These are phyloP conservation scores for Phytophthora multivora DNA, from an alignment of 352 stramenopile species.

Conservation along the genomic window DNA sequence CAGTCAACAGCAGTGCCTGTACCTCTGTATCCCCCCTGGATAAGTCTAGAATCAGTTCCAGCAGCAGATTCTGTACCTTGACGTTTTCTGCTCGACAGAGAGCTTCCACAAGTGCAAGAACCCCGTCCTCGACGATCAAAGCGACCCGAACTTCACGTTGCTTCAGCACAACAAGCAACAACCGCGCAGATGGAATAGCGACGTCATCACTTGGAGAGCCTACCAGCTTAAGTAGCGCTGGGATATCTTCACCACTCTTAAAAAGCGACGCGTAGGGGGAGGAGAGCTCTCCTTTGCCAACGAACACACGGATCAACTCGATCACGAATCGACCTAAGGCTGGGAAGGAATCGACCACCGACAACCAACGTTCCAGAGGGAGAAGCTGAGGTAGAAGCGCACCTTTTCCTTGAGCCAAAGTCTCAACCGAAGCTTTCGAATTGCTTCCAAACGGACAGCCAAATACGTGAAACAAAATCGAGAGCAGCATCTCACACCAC, in stretches of 20 bases:
- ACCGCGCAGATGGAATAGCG: constrained; percentile 42
- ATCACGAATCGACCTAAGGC: constrained; percentile 48
- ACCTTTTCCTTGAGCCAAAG: constrained; percentile 32
- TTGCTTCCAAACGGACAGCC: constrained; percentile 36
- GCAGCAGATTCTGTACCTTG: constrained; percentile 50
- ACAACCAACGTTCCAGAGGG: constrained; percentile 57
- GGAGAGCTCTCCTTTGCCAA: constrained; percentile 30
- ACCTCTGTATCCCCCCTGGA: constrained; percentile 60
- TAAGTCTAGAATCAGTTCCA: constrained; percentile 58
- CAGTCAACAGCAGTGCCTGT: constrained; percentile 57
- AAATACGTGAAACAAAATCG: constrained; percentile 70
- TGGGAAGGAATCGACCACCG: constrained; percentile 35
- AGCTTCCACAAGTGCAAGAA: constrained; percentile 53
- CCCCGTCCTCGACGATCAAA: constrained; percentile 77
- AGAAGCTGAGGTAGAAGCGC: constrained; percentile 58
- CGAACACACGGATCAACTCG: constrained; percentile 58
- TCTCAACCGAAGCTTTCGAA: constrained; percentile 6
- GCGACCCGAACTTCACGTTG: constrained; percentile 68
- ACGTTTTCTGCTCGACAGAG: constrained; percentile 39
- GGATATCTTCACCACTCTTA: constrained; percentile 62
- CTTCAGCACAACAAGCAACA: constrained; percentile 45
- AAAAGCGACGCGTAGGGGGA: constrained; percentile 39
- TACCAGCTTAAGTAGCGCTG: constrained; percentile 53
- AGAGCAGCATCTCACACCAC: constrained; percentile 43
- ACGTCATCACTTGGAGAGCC: constrained; percentile 38